phyloP scores from a whole-genome alignment of 805 yeast genomes.

The Kodamaea nitidulidarum region DNA sequence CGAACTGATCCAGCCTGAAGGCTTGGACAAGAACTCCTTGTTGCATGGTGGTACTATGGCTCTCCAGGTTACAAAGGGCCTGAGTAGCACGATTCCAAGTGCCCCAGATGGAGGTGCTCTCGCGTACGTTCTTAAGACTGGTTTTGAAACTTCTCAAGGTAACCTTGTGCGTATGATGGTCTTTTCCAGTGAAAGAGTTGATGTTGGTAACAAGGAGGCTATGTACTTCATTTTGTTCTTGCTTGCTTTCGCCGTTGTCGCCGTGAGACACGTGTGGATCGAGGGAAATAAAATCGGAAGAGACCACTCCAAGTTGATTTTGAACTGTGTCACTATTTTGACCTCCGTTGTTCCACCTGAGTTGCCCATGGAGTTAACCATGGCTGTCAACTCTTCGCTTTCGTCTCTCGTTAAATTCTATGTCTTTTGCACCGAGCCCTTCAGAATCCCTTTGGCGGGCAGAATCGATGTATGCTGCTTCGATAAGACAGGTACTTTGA shows the following conservation, averaged over 20 bases:
- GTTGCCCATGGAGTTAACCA: conserved; percentile 96
- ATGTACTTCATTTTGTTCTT: conserved; percentile 87
- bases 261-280: conserved; percentile 97
- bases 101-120: conserved; percentile 93
- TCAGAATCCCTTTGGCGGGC: conserved; percentile 96
- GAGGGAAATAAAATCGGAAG: conserved; percentile 97
- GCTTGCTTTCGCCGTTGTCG: conserved; percentile 87
- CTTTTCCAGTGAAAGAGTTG: conserved; percentile 91
- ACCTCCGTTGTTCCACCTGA: conserved; percentile 99
- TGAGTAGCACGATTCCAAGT: conserved; percentile 44
- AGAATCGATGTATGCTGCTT: conserved; percentile 97
- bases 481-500: conserved; percentile 96
- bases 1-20: conserved; percentile 69
- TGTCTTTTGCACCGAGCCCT: conserved; percentile 96
- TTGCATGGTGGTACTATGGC: conserved; percentile 96
- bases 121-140: conserved; percentile 87
- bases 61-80: conserved; percentile 79
- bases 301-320: conserved; percentile 84
- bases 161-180: conserved; percentile 96
- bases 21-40: conserved; percentile 82
- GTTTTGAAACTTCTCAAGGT: conserved; percentile 98
- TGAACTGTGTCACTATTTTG: conserved; percentile 92
- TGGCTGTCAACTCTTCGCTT: conserved; percentile 94
- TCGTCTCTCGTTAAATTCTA: conserved; percentile 82
- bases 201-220: conserved; percentile 94